Percentiles rank a stretch among this genome's conserved stretches.
These are phyloP conservation scores for Trifolium dubium DNA, from an alignment of 306 rosid genomes.

Conservation along the genomic window DNA sequence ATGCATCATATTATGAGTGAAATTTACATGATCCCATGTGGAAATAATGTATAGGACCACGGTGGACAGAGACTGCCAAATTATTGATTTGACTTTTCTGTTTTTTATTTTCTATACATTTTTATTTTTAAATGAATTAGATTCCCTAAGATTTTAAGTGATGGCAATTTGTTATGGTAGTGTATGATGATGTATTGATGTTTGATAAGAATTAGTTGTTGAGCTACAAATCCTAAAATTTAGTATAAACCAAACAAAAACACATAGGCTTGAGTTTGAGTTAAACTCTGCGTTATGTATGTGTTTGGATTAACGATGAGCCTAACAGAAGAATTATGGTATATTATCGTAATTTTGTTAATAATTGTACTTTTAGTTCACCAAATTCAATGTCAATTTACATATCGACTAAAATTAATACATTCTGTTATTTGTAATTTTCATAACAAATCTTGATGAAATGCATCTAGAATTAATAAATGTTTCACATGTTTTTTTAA, in stretches of 20 bases:
- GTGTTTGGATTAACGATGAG: background rate
- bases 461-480: background rate
- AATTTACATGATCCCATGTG: slow-evolving; percentile 63
- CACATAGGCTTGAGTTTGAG: background rate
- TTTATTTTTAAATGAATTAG: slow-evolving; percentile 30
- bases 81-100: slow-evolving; percentile 44
- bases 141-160: slow-evolving; percentile 30
- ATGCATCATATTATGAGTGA: slow-evolving; percentile 45
- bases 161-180: slow-evolving; percentile 18
- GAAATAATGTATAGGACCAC: slow-evolving; percentile 43
- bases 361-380: no score
- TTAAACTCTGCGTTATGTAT: no score
- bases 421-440: no score
- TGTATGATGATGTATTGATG: slow-evolving; percentile 1
- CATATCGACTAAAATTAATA: no score
- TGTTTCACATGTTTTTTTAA: background rate
- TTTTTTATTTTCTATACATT: background rate
- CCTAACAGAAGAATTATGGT: no score
- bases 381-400: no score
- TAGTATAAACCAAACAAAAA: slow-evolving; percentile 8
- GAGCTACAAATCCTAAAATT: slow-evolving; percentile 23
- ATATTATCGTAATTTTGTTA: no score
- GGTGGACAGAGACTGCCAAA: slow-evolving; percentile 32
- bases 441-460: background rate
- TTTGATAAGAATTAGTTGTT: slow-evolving; percentile 36